phyloP scores from a whole-genome alignment of 257 asterid species.

The Solanum pimpinellifolium region DNA sequence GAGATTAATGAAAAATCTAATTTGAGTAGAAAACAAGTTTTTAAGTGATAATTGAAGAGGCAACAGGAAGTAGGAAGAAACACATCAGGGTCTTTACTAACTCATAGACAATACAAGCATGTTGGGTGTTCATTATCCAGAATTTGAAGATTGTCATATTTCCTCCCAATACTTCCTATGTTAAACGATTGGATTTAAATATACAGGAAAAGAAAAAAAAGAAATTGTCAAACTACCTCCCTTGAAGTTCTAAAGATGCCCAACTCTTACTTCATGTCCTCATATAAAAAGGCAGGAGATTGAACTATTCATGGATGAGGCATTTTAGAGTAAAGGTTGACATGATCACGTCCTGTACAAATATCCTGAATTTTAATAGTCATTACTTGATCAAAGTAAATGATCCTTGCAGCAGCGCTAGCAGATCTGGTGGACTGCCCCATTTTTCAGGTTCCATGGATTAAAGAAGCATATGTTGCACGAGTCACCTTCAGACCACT shows the following conservation, averaged over 20 bases:
- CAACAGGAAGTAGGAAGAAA: background rate
- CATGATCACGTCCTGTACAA: background rate
- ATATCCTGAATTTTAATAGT: background rate
- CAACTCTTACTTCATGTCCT: background rate
- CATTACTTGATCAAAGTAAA: background rate
- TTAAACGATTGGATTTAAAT: background rate
- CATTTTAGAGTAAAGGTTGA: background rate
- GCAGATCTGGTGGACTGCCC: background rate
- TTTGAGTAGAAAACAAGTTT: background rate
- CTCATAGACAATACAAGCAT: background rate
- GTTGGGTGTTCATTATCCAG: background rate
- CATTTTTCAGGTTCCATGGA: background rate
- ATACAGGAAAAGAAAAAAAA: background rate
- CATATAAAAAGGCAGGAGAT: background rate
- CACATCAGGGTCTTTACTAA: background rate
- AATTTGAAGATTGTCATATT: background rate
- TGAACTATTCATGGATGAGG: background rate
- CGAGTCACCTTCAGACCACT: slow-evolving; percentile 51
- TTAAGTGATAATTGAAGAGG: background rate
- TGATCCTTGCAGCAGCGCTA: background rate
- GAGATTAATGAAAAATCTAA: background rate
- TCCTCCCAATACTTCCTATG: background rate
- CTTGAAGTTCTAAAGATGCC: background rate
- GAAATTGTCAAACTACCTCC: background rate
- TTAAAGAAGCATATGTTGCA: slow-evolving; percentile 11